A percentile compares a stretch with the other conserved stretches of the same genome.
These are phyloP conservation scores for Fusarium concolor DNA, from an alignment of 2,329 filamentous ascomycete genomes.

Conservation along the genomic window DNA sequence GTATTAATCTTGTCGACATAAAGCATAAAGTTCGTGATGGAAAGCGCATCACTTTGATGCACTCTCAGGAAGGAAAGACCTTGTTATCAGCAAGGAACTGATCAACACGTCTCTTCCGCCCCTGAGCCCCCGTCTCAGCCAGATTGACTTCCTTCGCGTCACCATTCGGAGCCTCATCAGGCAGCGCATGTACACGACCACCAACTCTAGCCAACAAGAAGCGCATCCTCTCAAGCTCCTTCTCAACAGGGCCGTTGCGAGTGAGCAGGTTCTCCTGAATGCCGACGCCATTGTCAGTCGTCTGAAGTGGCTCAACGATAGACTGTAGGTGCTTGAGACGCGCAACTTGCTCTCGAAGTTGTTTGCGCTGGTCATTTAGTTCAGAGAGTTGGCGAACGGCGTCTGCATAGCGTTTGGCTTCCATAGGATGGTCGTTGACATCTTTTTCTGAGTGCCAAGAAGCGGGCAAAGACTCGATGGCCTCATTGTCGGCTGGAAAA, in stretches of 20 bases:
- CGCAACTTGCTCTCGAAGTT: conserved; percentile 56
- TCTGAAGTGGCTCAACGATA: conserved; percentile 59
- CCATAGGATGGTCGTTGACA: conserved; percentile 53
- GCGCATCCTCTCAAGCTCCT: conserved; percentile 74
- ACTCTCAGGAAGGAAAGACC: conserved; percentile 41
- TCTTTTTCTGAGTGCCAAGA: conserved; percentile 60
- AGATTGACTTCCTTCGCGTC: conserved; percentile 17
- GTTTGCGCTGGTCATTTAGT: conserved; percentile 57
- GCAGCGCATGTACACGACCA: conserved; percentile 58
- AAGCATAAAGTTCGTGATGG: neutral
- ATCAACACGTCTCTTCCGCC: conserved; percentile 44
- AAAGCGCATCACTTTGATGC: neutral
- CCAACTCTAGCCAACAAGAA: conserved; percentile 70
- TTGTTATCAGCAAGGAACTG: conserved; percentile 43
- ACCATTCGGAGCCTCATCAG: conserved; percentile 14
- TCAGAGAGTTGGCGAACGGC: conserved; percentile 61
- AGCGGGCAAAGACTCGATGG: conserved; percentile 60
- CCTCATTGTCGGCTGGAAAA: conserved; percentile 53
- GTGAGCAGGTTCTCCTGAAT: conserved; percentile 76
- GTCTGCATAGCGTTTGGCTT: conserved; percentile 64
- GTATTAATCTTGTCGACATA: neutral
- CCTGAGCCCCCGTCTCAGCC: conserved; percentile 18
- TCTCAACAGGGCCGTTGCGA: conserved; percentile 72
- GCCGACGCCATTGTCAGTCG: conserved; percentile 47
- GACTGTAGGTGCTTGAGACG: conserved; percentile 62